These are phyloP conservation scores for Gastrolobium villosum DNA, from an alignment of 306 rosid genomes.

Conservation along the genomic window DNA sequence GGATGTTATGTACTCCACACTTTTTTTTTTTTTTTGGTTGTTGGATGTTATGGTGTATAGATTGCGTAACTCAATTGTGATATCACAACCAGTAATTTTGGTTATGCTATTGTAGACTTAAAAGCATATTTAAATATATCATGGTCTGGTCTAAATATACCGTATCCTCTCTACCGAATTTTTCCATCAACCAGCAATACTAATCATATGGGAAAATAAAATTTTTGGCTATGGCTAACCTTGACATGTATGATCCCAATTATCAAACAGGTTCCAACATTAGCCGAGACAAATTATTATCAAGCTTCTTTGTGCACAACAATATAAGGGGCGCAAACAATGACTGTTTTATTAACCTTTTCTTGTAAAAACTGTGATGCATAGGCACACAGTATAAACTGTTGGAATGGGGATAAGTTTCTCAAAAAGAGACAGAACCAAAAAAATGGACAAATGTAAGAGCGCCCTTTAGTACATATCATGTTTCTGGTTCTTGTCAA, in stretches of 20 bases:
- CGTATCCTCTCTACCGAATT: too few species aligned
- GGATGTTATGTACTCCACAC: not conserved
- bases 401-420: conserved; percentile 17
- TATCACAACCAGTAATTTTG: not conserved
- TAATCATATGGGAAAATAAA: not conserved
- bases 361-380: conserved; percentile 31
- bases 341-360: conserved; percentile 36
- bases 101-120: too few species aligned
- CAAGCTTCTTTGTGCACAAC: not conserved
- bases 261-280: not conserved
- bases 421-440: not conserved
- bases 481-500: conserved; percentile 49
- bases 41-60: not conserved
- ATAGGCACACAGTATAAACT: conserved; percentile 19
- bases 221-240: not conserved
- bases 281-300: not conserved
- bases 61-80: not conserved
- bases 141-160: too few species aligned
- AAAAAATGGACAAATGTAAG: not conserved
- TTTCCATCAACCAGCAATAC: not conserved
- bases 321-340: not conserved
- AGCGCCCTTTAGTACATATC: conserved; percentile 26
- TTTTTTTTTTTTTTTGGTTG: too few species aligned
- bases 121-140: too few species aligned
- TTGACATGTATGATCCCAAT: not conserved